Percentiles rank a stretch among this genome's conserved stretches.
phyloP scores from a whole-genome alignment of 306 rosid species.

The Cercis canadensis region DNA sequence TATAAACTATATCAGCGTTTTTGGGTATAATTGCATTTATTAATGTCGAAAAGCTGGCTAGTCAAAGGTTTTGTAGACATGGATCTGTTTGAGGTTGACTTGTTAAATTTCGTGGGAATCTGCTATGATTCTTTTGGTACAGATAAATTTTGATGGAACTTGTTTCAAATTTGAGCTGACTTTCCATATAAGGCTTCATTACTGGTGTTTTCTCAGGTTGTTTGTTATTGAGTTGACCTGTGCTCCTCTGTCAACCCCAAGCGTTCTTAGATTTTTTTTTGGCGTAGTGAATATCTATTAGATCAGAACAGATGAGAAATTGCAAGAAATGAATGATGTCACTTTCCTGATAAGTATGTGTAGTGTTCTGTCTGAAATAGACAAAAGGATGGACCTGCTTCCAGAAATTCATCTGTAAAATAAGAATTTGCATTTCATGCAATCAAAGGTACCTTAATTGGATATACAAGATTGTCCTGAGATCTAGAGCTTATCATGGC shows the following conservation, averaged over 20 bases:
- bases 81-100: slow-evolving; percentile 44
- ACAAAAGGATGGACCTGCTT: slow-evolving; percentile 14
- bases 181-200: background rate
- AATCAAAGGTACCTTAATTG: background rate
- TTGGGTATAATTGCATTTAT: slow-evolving; percentile 11
- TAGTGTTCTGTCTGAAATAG: slow-evolving; percentile 7
- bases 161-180: background rate
- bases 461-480: background rate
- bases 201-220: background rate
- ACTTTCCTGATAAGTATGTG: slow-evolving; percentile 15
- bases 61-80: slow-evolving; percentile 28
- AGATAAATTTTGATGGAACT: slow-evolving; percentile 9
- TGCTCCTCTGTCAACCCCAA: slow-evolving; percentile 17
- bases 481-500: slow-evolving; percentile 1
- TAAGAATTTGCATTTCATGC: background rate
- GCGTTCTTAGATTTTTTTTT: slow-evolving; percentile 8
- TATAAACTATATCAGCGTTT: slow-evolving; percentile 15
- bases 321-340: slow-evolving; percentile 12
- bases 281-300: slow-evolving; percentile 10
- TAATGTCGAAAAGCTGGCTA: slow-evolving; percentile 9
- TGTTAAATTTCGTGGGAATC: slow-evolving; percentile 25
- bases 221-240: slow-evolving; percentile 14
- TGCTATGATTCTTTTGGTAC: slow-evolving; percentile 29
- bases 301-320: slow-evolving; percentile 29
- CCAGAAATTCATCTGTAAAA: background rate